Percentiles rank a stretch among this genome's conserved stretches.
phyloP scores from a whole-genome alignment of 257 asterid species.

The Solanum verrucosum region DNA sequence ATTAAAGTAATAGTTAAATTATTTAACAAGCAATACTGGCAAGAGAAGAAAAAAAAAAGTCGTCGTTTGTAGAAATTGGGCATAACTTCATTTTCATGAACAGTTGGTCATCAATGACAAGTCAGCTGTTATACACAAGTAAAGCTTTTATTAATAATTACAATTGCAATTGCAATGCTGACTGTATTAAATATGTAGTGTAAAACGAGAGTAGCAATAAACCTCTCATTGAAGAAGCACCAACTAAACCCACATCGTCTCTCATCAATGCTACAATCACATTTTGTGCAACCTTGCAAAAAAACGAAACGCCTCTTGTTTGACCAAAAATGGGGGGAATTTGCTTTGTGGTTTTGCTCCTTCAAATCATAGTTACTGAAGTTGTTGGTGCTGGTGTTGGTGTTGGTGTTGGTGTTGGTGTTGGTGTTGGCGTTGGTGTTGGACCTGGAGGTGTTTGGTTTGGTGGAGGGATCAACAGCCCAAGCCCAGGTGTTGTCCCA shows the following conservation, averaged over 20 bases:
- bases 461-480: constrained; percentile 20
- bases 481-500: constrained; percentile 14
- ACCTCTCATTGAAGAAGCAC: neutral
- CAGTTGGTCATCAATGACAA: neutral
- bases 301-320: neutral
- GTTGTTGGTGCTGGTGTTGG: constrained; percentile 44
- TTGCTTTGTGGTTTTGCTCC: constrained; percentile 17
- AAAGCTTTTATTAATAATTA: neutral
- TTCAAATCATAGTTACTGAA: constrained; percentile 16
- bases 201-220: neutral
- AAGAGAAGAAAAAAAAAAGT: neutral
- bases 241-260: constrained; percentile 17
- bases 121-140: neutral
- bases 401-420: constrained; percentile 30
- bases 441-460: constrained; percentile 6
- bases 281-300: constrained; percentile 26
- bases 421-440: constrained; percentile 5
- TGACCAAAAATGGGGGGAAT: constrained; percentile 21
- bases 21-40: neutral
- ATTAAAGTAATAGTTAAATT: neutral
- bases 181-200: neutral
- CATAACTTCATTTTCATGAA: neutral
- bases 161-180: neutral
- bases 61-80: neutral
- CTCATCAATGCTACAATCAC: constrained; percentile 46